Evolutionary conservation across 2,329 filamentous ascomycete genomes (phyloP).

Genomic region (Ramularia collo-cygni): DNA sequence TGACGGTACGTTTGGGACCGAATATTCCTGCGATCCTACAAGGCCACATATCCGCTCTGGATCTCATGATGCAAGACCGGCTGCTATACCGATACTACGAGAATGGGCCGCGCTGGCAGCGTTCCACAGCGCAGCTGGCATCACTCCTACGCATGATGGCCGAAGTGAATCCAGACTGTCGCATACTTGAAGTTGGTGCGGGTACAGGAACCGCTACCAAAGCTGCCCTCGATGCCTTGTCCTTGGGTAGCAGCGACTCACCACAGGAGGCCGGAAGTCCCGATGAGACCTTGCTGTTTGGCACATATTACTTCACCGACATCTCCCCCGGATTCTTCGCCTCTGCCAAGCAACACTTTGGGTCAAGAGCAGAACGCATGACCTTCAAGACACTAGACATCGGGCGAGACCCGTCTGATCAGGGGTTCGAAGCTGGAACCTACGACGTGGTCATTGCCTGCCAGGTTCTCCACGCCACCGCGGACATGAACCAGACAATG

Average conservation of each 20-base stretch:
- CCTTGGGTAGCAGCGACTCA: background rate
- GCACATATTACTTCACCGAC: constrained; percentile 43
- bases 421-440: constrained; percentile 30
- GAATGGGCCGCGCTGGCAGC: background rate
- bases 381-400: constrained; percentile 28
- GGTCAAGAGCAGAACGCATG: constrained; percentile 22
- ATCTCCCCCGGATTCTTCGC: constrained; percentile 38
- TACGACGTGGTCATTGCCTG: constrained; percentile 23
- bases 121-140: background rate
- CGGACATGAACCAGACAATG: constrained; percentile 10
- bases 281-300: constrained; percentile 25
- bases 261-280: too few species aligned
- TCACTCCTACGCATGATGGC: background rate
- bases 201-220: constrained; percentile 1
- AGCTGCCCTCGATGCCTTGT: constrained; percentile 1
- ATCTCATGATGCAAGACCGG: constrained; percentile 1
- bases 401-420: constrained; percentile 23
- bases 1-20: background rate
- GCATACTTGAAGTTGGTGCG: constrained; percentile 2
- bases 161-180: background rate
- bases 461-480: constrained; percentile 20
- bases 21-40: background rate
- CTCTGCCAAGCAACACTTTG: constrained; percentile 28
- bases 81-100: background rate
- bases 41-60: background rate